Conservation (phyloP, 495 filamentous ascomycete genomes). For the Wilcoxina mikolae region DNA sequence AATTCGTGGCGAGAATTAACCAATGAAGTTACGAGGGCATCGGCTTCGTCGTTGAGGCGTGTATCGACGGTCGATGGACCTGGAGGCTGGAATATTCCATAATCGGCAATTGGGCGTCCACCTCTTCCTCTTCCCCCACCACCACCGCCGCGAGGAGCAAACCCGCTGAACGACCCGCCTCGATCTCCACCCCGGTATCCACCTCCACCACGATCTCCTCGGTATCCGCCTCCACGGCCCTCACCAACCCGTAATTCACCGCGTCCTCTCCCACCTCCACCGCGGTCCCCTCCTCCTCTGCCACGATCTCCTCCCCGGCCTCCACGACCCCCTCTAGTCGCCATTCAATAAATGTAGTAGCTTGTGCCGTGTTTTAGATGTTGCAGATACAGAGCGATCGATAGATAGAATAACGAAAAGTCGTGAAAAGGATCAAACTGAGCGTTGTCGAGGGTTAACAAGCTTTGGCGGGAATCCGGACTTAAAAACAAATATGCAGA, state of each 20-base stretch:
- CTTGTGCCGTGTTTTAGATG: too few relatives aligned
- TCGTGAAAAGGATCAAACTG: too few relatives aligned
- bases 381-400: too few relatives aligned
- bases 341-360: too few relatives aligned
- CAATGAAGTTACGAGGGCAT: slow-evolving; percentile 5
- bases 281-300: neutral
- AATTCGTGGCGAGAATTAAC: neutral
- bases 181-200: neutral
- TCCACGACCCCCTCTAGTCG: too few relatives aligned
- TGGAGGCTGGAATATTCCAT: neutral
- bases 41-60: neutral
- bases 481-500: too few relatives aligned
- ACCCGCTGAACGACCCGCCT: neutral
- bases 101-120: neutral
- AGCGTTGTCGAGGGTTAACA: too few relatives aligned
- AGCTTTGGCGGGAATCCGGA: too few relatives aligned
- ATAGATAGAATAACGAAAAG: too few relatives aligned
- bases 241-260: neutral
- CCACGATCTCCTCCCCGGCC: neutral
- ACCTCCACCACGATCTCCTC: neutral
- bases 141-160: slow-evolving; percentile 2
- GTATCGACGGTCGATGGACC: neutral
- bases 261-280: neutral
- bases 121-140: slow-evolving; percentile 6
- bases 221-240: slow-evolving; percentile 1